Conservation (phyloP, 176 grass and related monocot species). For the Triticum urartu region DNA sequence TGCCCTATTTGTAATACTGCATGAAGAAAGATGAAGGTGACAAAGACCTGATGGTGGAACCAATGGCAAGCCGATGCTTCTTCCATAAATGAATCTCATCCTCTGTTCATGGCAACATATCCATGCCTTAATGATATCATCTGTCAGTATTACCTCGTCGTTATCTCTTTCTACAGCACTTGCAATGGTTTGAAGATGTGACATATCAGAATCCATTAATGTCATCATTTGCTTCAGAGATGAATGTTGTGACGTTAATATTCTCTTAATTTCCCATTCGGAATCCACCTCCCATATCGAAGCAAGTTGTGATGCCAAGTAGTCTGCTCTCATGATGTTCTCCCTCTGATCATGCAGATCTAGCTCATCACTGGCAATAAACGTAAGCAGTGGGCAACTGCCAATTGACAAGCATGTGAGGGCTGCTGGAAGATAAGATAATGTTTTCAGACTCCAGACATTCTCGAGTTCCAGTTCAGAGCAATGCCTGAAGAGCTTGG, state of each 20-base stretch:
- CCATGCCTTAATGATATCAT: background rate
- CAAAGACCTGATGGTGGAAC: background rate
- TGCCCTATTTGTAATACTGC: no score
- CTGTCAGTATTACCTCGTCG: background rate
- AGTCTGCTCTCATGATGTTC: no score
- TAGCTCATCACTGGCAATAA: background rate
- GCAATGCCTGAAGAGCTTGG: no score
- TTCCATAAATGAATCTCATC: background rate
- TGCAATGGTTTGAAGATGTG: background rate
- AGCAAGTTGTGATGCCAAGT: background rate
- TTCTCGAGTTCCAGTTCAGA: background rate
- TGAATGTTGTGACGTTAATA: background rate
- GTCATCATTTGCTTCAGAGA: background rate
- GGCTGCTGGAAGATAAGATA: background rate
- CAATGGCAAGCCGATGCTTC: background rate
- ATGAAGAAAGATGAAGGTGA: background rate
- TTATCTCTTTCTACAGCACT: background rate
- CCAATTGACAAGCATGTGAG: background rate
- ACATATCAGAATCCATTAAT: background rate
- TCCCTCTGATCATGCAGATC: background rate
- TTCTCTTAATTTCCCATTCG: background rate
- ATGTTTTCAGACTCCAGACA: background rate
- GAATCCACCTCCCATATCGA: background rate
- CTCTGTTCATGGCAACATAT: background rate
- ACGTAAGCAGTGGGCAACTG: background rate